Base-by-base conservation (phyloP, 169 alveolate genomes). In the Eimeria acervulina region DNA sequence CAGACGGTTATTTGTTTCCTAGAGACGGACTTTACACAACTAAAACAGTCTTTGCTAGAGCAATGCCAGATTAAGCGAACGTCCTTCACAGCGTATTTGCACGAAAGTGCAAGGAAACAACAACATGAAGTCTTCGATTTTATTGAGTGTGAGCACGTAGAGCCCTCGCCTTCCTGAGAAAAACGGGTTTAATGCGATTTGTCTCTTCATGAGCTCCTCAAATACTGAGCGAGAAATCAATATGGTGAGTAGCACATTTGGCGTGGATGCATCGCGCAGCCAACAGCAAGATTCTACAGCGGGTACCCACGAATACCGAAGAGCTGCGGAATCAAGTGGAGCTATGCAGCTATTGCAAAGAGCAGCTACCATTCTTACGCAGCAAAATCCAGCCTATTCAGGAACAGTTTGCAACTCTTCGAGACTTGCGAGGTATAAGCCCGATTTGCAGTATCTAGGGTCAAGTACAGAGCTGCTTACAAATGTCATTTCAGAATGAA, bases 51-150 rank as follows among this genome's bases (percentile, higher is more conserved):
- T 31, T 85, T 96, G 72, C 87, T 90, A 74, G 95, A 96, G 66
- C 98, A 96, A 83, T 97, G 98, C 91, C 96, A 78, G 68, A 90
- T 96, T 90, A 96, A 97, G 96, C 97, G 91, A 78, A 84, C 93
- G 66, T 89, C 95, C 91, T 96, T 97, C 51, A 95, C 97, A 0
- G 97, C 89, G 66, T 95, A 96, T 90, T 96, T 97, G 84, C 96
- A 97, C 33, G 89, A 95, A 84, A 96, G 93, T 72, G 98, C 98
- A 0, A 36, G 70, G 42, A 72, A 40, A 81, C 96, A 89, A 44
- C 90, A 78, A 51, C 76, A 89, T 76, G 95, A 88, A 15, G 17
- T 95, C 42, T 59, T 78, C 81, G 74, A 93, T 21, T 93, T 63
- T 61, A 59, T 93, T 63, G 85, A 87, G 38, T 61, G 93, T 87